These are phyloP conservation scores for Pleurotus platypus DNA, from an alignment of 768 basidiomycete species.

Conservation along the genomic window DNA sequence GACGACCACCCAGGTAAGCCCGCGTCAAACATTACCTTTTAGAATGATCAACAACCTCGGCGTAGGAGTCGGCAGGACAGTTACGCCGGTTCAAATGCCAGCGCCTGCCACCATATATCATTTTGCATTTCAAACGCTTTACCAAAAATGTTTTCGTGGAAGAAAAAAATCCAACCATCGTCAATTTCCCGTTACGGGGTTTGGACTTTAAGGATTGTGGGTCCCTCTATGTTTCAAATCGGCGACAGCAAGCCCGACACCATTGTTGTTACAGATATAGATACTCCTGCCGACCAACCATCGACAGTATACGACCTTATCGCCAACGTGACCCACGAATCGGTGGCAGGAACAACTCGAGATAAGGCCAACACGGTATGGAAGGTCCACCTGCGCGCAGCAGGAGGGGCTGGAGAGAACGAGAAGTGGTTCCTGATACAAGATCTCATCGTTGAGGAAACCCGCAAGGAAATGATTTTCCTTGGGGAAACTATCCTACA, in stretches of 20 bases:
- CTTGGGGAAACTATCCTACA: conserved; percentile 96
- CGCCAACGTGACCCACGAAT: conserved; percentile 93
- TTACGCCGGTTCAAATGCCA: conserved; percentile 90
- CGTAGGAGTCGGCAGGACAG: conserved; percentile 81
- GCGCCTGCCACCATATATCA: conserved; percentile 85
- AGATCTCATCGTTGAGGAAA: conserved; percentile 94
- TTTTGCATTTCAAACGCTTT: conserved; percentile 94
- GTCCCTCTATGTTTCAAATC: conserved; percentile 29
- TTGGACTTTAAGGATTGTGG: conserved; percentile 90
- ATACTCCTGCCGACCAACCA: conserved; percentile 55
- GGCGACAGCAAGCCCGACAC: conserved; percentile 18
- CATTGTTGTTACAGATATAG: conserved; percentile 58
- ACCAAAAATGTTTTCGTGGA: conserved; percentile 96
- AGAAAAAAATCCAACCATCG: conserved; percentile 98
- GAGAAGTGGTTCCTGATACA: conserved; percentile 98
- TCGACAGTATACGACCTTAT: conserved; percentile 88
- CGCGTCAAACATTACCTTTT: conserved; percentile 13
- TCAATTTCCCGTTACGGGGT: conserved; percentile 93
- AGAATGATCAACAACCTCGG: neutral
- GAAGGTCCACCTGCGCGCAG: conserved; percentile 85
- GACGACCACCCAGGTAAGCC: conserved; percentile 73
- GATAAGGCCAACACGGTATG: conserved; percentile 90
- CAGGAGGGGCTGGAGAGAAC: conserved; percentile 70
- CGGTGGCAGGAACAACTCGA: conserved; percentile 91
- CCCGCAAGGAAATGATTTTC: conserved; percentile 97